Evolutionary conservation across 768 basidiomycete species (phyloP).

Genomic region (Suillus spraguei): DNA sequence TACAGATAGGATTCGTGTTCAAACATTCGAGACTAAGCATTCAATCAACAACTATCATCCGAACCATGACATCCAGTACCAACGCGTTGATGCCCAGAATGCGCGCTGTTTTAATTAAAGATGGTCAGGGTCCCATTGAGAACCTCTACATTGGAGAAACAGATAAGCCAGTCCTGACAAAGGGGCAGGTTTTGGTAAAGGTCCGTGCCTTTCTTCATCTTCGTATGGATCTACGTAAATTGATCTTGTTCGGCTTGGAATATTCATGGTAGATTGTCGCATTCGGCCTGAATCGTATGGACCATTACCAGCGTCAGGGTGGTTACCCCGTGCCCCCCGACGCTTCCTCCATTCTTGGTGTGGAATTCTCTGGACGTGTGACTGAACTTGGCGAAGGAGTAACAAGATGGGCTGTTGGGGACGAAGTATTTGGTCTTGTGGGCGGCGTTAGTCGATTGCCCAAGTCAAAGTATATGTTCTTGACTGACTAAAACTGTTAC

Average conservation of each 20-base stretch:
- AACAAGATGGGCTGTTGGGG: conserved; percentile 58
- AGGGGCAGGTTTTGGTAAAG: conserved; percentile 79
- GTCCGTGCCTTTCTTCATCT: conserved; percentile 38
- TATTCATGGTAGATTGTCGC: conserved; percentile 57
- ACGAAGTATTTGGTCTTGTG: conserved; percentile 79
- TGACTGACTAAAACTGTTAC: conserved; percentile 9
- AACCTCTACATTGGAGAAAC: conserved; percentile 78
- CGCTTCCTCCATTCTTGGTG: conserved; percentile 74
- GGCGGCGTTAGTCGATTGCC: conserved; percentile 61
- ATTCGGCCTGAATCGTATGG: conserved; percentile 92
- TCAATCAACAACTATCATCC: neutral
- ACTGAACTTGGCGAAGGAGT: conserved; percentile 53
- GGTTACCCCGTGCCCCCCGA: conserved; percentile 81
- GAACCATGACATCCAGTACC: neutral
- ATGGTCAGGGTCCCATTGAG: conserved; percentile 72
- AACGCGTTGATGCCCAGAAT: conserved; percentile 41
- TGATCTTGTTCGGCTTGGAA: neutral
- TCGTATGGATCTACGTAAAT: neutral
- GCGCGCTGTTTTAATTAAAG: conserved; percentile 81
- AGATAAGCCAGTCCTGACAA: conserved; percentile 57
- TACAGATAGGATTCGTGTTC: neutral
- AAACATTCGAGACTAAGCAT: neutral
- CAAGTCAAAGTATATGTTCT: neutral
- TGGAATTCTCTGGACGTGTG: conserved; percentile 82
- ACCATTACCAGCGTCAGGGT: conserved; percentile 71